Evolutionary conservation across 805 yeast genomes (phyloP).

Genomic region (Pichia scutulata): DNA sequence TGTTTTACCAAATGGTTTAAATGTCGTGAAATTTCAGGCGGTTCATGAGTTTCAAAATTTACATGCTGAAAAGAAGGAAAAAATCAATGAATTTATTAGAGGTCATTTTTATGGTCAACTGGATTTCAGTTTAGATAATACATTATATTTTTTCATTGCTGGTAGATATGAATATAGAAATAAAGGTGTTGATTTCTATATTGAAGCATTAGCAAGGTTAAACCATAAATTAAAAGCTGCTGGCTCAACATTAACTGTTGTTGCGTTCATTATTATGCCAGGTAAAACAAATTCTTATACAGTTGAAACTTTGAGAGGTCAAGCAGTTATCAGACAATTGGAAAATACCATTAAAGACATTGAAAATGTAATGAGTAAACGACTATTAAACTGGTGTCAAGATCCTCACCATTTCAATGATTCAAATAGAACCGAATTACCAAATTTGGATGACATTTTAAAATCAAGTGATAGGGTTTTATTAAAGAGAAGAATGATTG

Average conservation of each 20-base stretch:
- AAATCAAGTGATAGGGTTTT: conserved; percentile 83
- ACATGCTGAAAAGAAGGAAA: conserved; percentile 86
- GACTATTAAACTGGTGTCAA: conserved; percentile 82
- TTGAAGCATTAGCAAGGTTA: conserved; percentile 86
- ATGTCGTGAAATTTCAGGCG: conserved; percentile 92
- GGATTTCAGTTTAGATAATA: conserved; percentile 90
- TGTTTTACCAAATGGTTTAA: conserved; percentile 91
- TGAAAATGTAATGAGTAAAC: conserved; percentile 74
- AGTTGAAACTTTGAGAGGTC: conserved; percentile 91
- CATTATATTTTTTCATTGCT: conserved; percentile 91
- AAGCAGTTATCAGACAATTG: conserved; percentile 88
- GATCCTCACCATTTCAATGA: conserved; percentile 36
- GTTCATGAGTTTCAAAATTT: conserved; percentile 97
- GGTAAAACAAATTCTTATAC: conserved; percentile 92
- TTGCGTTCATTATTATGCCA: conserved; percentile 97
- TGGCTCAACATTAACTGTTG: conserved; percentile 85
- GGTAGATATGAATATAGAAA: conserved; percentile 96
- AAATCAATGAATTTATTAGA: conserved; percentile 87
- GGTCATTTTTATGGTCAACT: conserved; percentile 97
- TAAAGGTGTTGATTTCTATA: conserved; percentile 93
- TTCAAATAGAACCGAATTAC: conserved; percentile 42
- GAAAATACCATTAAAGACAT: conserved; percentile 86
- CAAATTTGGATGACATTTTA: conserved; percentile 72
- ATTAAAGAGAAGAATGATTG: conserved; percentile 86
- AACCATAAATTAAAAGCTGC: conserved; percentile 77